Evolutionary conservation across 176 grass and related monocot species (phyloP).

Genomic region (Poa annua): DNA sequence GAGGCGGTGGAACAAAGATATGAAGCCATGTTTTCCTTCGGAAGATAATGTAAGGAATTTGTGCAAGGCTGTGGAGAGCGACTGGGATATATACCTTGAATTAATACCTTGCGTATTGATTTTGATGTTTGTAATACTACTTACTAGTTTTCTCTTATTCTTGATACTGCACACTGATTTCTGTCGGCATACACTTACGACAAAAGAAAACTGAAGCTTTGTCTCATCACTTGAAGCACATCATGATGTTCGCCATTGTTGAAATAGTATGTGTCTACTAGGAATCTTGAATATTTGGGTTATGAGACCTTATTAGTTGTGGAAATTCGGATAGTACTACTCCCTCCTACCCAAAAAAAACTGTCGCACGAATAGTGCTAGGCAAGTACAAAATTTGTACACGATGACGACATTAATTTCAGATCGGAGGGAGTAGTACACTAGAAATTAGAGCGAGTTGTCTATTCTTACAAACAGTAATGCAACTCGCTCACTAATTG

Average conservation of each 20-base stretch:
- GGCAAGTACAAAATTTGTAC: no score
- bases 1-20: slow-evolving; percentile 1
- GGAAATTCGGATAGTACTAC: background rate
- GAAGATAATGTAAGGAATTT: background rate
- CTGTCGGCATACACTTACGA: background rate
- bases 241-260: background rate
- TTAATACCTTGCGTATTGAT: background rate
- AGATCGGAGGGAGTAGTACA: no score
- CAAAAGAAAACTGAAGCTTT: background rate
- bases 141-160: background rate
- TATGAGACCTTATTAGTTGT: background rate
- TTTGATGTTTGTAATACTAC: background rate
- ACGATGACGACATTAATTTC: no score
- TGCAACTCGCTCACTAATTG: no score
- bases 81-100: slow-evolving; percentile 36
- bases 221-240: background rate
- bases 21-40: background rate
- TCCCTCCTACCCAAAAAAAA: no score
- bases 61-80: background rate
- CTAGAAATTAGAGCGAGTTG: no score
- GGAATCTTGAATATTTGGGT: background rate
- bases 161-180: background rate
- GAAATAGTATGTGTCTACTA: background rate
- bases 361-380: no score
- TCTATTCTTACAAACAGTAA: no score